Percentiles rank a stretch among this genome's conserved stretches.
Evolutionary conservation across 768 basidiomycete genomes (phyloP).

Genomic region (Psilocybe cubensis): DNA sequence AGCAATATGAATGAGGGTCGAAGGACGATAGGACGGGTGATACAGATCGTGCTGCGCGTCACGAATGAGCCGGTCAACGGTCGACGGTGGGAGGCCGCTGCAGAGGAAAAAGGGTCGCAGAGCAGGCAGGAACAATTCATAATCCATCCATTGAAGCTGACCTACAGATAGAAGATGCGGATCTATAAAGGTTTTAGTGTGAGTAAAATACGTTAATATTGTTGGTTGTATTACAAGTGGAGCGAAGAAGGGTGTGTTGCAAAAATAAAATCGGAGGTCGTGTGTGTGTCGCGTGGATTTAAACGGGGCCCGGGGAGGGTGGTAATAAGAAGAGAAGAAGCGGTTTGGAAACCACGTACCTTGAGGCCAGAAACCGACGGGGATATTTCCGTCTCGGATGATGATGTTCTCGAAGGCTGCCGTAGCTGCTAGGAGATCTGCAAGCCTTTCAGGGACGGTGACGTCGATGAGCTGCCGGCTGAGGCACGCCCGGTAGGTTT

Average conservation of each 20-base stretch:
- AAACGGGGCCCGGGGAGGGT: not conserved
- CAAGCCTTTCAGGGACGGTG: conserved; percentile 59
- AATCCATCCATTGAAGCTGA: conserved; percentile 76
- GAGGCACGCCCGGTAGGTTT: conserved; percentile 61
- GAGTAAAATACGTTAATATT: not conserved
- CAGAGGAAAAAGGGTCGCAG: conserved; percentile 62
- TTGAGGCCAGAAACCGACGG: conserved; percentile 71
- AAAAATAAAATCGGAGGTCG: conserved; percentile 8
- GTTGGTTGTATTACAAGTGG: not conserved
- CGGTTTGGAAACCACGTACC: conserved; percentile 43
- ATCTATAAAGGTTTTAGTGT: conserved; percentile 39
- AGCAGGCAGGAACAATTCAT: conserved; percentile 66
- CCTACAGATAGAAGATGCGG: conserved; percentile 62
- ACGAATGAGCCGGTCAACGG: conserved; percentile 58
- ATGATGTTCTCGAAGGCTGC: conserved; percentile 60
- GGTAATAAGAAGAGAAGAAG: conserved; percentile 11
- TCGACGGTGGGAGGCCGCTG: conserved; percentile 53
- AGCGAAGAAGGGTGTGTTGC: not conserved
- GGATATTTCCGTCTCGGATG: conserved; percentile 60
- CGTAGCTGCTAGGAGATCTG: conserved; percentile 49
- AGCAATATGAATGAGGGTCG: conserved; percentile 59
- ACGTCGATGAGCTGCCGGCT: conserved; percentile 55
- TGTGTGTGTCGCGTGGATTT: not conserved
- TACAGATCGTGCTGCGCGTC: conserved; percentile 72
- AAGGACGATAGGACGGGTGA: conserved; percentile 54